phyloP scores from a whole-genome alignment of 78 protist genomes.

The Emiliania huxleyi region DNA sequence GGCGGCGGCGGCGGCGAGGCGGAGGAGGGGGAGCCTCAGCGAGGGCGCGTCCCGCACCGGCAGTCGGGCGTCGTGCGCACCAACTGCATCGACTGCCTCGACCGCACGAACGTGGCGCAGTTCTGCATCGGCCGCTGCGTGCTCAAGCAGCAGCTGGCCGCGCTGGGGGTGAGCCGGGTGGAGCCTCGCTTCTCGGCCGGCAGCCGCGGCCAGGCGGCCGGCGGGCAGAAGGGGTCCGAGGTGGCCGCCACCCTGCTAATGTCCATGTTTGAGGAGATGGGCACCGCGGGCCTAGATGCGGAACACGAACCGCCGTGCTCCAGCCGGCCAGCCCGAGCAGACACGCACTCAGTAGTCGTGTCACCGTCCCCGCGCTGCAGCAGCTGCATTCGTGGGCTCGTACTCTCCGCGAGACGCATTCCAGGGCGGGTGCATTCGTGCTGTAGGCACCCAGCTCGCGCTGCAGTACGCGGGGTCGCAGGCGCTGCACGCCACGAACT shows the following conservation, averaged over 20 bases:
- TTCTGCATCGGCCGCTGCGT: constrained; percentile 83
- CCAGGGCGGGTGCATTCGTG: no score
- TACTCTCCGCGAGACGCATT: no score
- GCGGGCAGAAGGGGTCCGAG: not conserved
- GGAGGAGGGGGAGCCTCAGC: no score
- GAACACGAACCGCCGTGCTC: no score
- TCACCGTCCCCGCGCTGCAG: no score
- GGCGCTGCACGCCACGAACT: not conserved
- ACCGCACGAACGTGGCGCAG: constrained; percentile 95
- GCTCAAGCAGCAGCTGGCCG: constrained; percentile 69
- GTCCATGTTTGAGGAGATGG: constrained; percentile 5
- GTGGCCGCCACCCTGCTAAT: not conserved
- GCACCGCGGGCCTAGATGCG: no score
- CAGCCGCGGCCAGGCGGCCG: not conserved
- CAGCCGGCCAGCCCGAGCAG: no score
- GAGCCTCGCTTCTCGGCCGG: not conserved
- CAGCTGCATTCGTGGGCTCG: no score
- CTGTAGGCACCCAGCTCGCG: constrained; percentile 4
- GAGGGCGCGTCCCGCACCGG: not conserved
- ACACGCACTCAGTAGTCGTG: no score
- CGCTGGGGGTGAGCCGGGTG: not conserved
- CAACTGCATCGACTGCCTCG: constrained; percentile 98
- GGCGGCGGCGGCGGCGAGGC: no score
- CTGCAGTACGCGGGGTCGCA: constrained; percentile 21
- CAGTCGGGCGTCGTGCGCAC: constrained; percentile 83